phyloP scores from a whole-genome alignment of 2,329 filamentous ascomycete genomes.

The Blastomyces emzantsi region DNA sequence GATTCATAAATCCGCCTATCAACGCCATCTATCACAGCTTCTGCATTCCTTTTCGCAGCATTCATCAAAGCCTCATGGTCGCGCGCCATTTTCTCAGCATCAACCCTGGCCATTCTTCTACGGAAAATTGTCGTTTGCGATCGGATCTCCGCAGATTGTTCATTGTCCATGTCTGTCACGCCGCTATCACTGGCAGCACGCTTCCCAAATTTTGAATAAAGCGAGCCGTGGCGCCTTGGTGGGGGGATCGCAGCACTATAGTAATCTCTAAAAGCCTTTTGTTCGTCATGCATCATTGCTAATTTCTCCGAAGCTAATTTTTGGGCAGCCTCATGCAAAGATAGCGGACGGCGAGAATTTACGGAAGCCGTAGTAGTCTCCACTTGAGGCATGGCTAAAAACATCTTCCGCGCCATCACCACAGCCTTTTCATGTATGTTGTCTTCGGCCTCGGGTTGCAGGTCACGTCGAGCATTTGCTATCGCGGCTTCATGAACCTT shows the following conservation, averaged over 20 bases:
- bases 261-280: conserved; percentile 59
- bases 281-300: conserved; percentile 63
- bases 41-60: conserved; percentile 69
- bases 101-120: conserved; percentile 56
- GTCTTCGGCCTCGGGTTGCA: conserved; percentile 61
- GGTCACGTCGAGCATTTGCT: conserved; percentile 58
- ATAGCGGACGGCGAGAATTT: conserved; percentile 13
- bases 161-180: conserved; percentile 51
- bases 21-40: conserved; percentile 61
- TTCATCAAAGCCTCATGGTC: conserved; percentile 65
- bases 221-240: conserved; percentile 36
- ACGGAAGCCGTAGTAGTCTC: conserved; percentile 39
- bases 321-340: conserved; percentile 72
- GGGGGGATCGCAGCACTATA: conserved; percentile 51
- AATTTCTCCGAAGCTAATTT: conserved; percentile 70
- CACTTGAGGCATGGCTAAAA: conserved; percentile 54
- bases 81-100: conserved; percentile 59
- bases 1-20: conserved; percentile 67
- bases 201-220: conserved; percentile 44
- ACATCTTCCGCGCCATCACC: conserved; percentile 79
- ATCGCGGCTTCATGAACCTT: conserved; percentile 51
- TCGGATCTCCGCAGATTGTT: conserved; percentile 58
- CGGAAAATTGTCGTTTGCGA: conserved; percentile 66
- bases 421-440: conserved; percentile 68
- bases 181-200: conserved; percentile 56